Base-by-base conservation (phyloP, 768 basidiomycete species). In the Brasilioporus rufonigricans region DNA sequence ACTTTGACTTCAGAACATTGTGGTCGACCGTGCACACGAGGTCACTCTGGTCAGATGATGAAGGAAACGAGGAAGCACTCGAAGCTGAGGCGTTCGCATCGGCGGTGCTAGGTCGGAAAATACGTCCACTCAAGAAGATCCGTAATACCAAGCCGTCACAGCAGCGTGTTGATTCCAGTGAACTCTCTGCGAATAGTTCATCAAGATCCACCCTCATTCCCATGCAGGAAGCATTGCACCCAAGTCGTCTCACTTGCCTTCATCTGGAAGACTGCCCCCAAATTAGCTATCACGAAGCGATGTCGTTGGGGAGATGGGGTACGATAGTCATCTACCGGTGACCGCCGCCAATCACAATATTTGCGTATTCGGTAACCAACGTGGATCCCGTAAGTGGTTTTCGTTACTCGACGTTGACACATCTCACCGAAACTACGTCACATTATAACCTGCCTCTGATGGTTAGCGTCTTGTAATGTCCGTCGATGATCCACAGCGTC, bases 181-280 rank as follows among this genome's bases (percentile, higher is more conserved):
- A 53, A 44, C 51, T 35, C 48, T 55, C 55, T 56, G 51, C 61
- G 45, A 55, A 44, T 21, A 21, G 49, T 16, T 53, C 69, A 36
- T 65, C 72, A 12, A 61, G 67, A 61, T 71, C 73, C 24, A 73
- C 66, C 11, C 56, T 73, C 48, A 71, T 75, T 43, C 71, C 74
- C 16, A 72, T 70, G 61, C 65, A 71, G 52, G 76, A 76, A 56
- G 67, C 73, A 27, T 48, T 72, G 32, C 61, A 58, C 45, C 69
- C 71, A 41, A 65, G 44, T 36, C 43, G 65, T 65, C 75, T 82
- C 46, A 65, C 67, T 48, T 80, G 74, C 51, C 56, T 81, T 26
- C 74, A 77, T 41, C 64, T 81, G 27, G 73, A 73, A 40, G 69
- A 74, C 49, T 80, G 78, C 57, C 63, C 62, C 14, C 62, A 71